Conservation (phyloP, 2,329 filamentous ascomycete species). For the Stagonosporopsis chrysanthemi region DNA sequence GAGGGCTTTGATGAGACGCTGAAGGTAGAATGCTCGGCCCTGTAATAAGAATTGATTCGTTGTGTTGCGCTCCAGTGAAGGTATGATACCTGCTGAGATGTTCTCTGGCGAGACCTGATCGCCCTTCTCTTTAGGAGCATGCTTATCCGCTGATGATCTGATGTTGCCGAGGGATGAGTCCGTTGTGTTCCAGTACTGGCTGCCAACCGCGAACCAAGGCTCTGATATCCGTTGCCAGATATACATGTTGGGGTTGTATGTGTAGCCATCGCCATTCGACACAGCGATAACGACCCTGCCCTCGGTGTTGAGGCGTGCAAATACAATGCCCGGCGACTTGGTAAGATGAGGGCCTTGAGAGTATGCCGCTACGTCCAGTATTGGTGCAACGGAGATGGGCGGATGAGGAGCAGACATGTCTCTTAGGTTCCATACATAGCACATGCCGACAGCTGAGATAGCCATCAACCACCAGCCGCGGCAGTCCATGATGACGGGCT, state of each 20-base stretch:
- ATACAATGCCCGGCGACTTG: constrained; percentile 82
- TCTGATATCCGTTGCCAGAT: constrained; percentile 96
- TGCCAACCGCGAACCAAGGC: constrained; percentile 96
- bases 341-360: constrained; percentile 81
- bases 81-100: constrained; percentile 90
- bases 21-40: constrained; percentile 88
- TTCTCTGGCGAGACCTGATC: constrained; percentile 62
- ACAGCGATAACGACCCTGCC: constrained; percentile 89
- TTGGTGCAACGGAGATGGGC: constrained; percentile 85
- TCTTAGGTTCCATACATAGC: constrained; percentile 92
- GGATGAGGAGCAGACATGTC: constrained; percentile 85
- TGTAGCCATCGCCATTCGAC: constrained; percentile 93
- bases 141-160: constrained; percentile 63
- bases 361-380: constrained; percentile 85
- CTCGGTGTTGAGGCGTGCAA: constrained; percentile 86
- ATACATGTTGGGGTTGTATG: constrained; percentile 84
- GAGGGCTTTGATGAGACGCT: constrained; percentile 87
- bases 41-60: constrained; percentile 92
- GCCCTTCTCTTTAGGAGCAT: constrained; percentile 48
- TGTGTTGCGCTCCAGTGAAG: constrained; percentile 90
- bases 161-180: constrained; percentile 87
- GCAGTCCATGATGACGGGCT: constrained; percentile 92
- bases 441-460: constrained; percentile 86
- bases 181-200: constrained; percentile 98
- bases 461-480: constrained; percentile 88